These are phyloP conservation scores for Ulmus americana DNA, from an alignment of 331 rosid genomes.

Conservation along the genomic window DNA sequence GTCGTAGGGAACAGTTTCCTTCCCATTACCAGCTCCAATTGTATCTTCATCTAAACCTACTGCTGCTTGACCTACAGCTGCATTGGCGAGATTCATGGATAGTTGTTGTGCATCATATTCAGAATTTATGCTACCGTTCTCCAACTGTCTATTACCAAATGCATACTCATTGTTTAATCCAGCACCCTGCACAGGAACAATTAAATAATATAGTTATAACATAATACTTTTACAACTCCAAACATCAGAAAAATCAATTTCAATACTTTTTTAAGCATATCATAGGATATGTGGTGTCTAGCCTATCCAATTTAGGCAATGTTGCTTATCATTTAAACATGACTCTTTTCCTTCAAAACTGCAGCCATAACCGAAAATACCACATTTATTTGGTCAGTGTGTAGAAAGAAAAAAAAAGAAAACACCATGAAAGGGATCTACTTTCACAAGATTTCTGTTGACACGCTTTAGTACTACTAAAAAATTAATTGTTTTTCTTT, in stretches of 20 bases:
- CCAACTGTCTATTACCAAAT: slow-evolving; percentile 54
- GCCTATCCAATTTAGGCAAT: neutral
- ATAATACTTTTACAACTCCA: slow-evolving; percentile 4
- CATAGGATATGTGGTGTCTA: neutral
- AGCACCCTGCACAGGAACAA: slow-evolving; percentile 49
- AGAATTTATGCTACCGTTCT: slow-evolving; percentile 62
- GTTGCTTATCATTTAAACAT: neutral
- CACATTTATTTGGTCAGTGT: no score
- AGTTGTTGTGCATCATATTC: slow-evolving; percentile 48
- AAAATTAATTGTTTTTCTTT: slow-evolving; percentile 1
- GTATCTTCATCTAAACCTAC: slow-evolving; percentile 39
- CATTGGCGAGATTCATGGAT: slow-evolving; percentile 38
- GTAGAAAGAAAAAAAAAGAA: no score
- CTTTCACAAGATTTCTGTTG: no score
- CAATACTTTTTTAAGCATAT: no score
- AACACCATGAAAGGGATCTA: no score
- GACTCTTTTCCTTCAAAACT: neutral
- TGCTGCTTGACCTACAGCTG: slow-evolving; percentile 37
- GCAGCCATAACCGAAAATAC: neutral
- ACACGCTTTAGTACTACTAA: neutral
- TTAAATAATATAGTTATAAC: slow-evolving; percentile 9
- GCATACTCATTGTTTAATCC: slow-evolving; percentile 51
- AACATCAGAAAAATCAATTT: neutral
- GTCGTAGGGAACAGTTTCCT: slow-evolving; percentile 50
- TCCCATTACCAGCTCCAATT: slow-evolving; percentile 35